Evolutionary conservation across 2,329 filamentous ascomycete genomes (phyloP), one percentile per base, ranked within the genome.

Genomic region (Beauveria sp.): DNA sequence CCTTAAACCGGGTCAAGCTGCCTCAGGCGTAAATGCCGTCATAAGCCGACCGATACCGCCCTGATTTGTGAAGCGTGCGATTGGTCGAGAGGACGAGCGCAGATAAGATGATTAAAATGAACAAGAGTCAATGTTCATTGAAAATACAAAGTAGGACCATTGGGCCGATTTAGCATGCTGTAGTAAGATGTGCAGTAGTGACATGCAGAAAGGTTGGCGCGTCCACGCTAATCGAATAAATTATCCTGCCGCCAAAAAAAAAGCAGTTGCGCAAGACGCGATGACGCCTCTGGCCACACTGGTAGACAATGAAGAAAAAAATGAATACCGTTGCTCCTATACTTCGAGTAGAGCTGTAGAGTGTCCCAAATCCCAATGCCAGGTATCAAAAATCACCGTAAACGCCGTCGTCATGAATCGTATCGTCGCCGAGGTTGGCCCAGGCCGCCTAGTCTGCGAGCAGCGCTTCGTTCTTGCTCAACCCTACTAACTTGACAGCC

Each of bases 1-100:
- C 24, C 57, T 65, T 62, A 60, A 63, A 61, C 63, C 57, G 66
- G 42, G 47, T 58, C 49, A 55, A 57, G 60, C 14, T 66, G 66
- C 66, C 66, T 68, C 61, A 68, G 66, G 66, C 65, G 61, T 8
- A 62, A 66, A 68, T 68, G 66, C 66, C 66, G 66, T 68, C 66
- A 67, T 66, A 65, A 66, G 64, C 66, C 66, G 65, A 64, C 60
- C 51, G 50, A 56, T 54, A 59, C 52, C 62, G 56, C 30, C 22
- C 28, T 43, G 30, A 40, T 43, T 47, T 60, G 38, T 30, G 16
- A 43, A 40, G 50, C 42, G 8, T 47, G 51, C 42, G 34, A 55
- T 55, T 54, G 58, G 58, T 60, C 26, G n/a, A 8, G 16, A 34
- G 1, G 14, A 49, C 12, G 24, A 2, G 9, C 8, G 20, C 14